Evolutionary conservation across 768 basidiomycete species (phyloP).

Genomic region (Lentinula sp.): DNA sequence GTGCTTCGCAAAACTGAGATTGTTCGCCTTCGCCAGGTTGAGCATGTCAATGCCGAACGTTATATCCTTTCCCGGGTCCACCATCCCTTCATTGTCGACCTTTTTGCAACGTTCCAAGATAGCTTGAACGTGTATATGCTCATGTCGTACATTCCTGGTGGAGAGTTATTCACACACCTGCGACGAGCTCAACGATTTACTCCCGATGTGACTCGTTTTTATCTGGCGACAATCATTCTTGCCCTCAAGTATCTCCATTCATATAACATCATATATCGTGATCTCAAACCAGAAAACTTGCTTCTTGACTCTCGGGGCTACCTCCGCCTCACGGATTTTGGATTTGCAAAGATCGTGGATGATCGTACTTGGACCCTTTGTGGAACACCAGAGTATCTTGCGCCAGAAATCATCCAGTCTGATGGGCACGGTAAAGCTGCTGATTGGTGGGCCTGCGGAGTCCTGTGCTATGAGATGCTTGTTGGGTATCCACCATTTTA

Average conservation of each 20-base stretch:
- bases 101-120: constrained; percentile 95
- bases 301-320: constrained; percentile 91
- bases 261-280: constrained; percentile 97
- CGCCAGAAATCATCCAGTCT: constrained; percentile 96
- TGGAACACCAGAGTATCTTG: constrained; percentile 93
- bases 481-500: constrained; percentile 99
- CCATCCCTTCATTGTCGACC: constrained; percentile 95
- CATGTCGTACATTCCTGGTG: constrained; percentile 93
- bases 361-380: constrained; percentile 98
- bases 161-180: constrained; percentile 95
- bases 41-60: constrained; percentile 96
- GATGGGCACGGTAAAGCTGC: constrained; percentile 98
- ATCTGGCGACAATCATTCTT: constrained; percentile 92
- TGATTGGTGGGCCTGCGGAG: constrained; percentile 99
- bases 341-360: constrained; percentile 95
- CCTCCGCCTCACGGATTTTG: constrained; percentile 93
- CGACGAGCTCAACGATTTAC: constrained; percentile 93
- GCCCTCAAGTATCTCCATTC: constrained; percentile 93
- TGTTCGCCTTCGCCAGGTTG: constrained; percentile 88
- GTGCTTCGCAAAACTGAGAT: constrained; percentile 83
- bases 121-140: constrained; percentile 97
- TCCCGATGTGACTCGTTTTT: constrained; percentile 96
- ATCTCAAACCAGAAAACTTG: constrained; percentile 98
- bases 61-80: constrained; percentile 87
- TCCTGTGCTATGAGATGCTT: constrained; percentile 97